These are phyloP conservation scores for Akanthomyces lecanii DNA, from an alignment of 2,329 filamentous ascomycete species.

Conservation along the genomic window DNA sequence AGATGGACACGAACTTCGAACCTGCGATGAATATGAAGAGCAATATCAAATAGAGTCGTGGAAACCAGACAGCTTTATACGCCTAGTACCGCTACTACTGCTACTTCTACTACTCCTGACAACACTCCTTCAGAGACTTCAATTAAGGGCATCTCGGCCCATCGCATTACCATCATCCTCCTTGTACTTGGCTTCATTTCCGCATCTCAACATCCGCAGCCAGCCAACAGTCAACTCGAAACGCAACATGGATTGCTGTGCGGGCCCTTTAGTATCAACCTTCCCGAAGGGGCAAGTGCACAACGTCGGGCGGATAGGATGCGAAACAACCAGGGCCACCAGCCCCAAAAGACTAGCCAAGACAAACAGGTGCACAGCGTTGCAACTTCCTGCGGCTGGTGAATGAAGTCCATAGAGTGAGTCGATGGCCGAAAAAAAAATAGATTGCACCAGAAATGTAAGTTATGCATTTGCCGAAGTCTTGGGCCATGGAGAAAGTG, in stretches of 20 bases:
- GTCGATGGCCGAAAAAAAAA: too few relatives aligned
- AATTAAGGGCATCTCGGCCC: neutral
- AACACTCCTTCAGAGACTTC: too few relatives aligned
- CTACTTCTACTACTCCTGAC: too few relatives aligned
- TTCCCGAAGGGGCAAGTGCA: slow-evolving; percentile 2
- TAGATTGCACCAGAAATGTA: too few relatives aligned
- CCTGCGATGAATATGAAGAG: neutral
- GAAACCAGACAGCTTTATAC: neutral
- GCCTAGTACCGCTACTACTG: too few relatives aligned
- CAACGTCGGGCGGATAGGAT: neutral
- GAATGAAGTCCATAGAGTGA: too few relatives aligned
- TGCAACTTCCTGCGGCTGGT: too few relatives aligned
- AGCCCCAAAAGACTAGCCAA: neutral
- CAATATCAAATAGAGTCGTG: neutral
- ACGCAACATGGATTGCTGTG: neutral
- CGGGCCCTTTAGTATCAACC: neutral
- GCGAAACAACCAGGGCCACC: neutral
- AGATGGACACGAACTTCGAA: too few relatives aligned
- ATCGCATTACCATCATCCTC: neutral
- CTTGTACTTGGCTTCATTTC: neutral
- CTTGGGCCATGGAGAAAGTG: too few relatives aligned
- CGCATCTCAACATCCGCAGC: neutral
- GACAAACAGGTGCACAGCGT: neutral
- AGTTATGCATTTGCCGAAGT: too few relatives aligned
- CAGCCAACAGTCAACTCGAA: neutral